Base-by-base conservation (phyloP, 306 rosid species). In the Parietaria judaica region DNA sequence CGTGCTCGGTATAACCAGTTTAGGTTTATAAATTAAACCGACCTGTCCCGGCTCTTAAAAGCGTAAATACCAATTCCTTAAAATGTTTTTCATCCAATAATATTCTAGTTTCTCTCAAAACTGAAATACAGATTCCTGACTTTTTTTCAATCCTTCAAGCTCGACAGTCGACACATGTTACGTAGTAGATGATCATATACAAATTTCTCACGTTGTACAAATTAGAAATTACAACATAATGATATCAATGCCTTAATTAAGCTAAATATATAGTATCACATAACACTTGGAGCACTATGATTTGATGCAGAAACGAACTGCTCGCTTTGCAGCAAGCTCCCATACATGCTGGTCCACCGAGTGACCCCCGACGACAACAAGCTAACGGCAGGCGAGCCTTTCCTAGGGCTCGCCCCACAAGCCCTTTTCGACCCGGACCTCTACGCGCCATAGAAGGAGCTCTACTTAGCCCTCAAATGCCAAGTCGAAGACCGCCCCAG, bases 321-420 rank as follows among this genome's bases (percentile, higher is more conserved):
- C 69, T 70, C 74, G n/a, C 54, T 66, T 5, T 71, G 78, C 74
- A 58, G 64, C 36, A 31, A 12, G 56, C 46, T 76, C 39, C 71
- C 76, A 14, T 61, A 75, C 60, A 60, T 55, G 55, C 41, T 76
- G 64, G 70, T 79, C 73, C 86, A 75, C 66, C 69, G 73, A 76
- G 81, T 78, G 36, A 78, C 81, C 36, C 79, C 79, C 3, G 53
- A 54, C 35, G 83, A 81, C 61, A 81, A 78, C 73, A 70, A 52
- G 62, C 70, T 78, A 16, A 76, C 66, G 54, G 36, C 54, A 10
- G 87, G 87, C n/a, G 65, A 70, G 11, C 61, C 73, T 6, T 78
- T 78, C 48, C 65, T 50, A 43, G 83, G 79, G 31, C 15, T 78
- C n/a, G 59, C 65, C 11, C 41, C 63, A 39, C 58, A 46, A 15